Percentiles rank a stretch among this genome's conserved stretches.
Evolutionary conservation across 176 grass and related monocot species (phyloP).

Genomic region (Panicum miliaceum): DNA sequence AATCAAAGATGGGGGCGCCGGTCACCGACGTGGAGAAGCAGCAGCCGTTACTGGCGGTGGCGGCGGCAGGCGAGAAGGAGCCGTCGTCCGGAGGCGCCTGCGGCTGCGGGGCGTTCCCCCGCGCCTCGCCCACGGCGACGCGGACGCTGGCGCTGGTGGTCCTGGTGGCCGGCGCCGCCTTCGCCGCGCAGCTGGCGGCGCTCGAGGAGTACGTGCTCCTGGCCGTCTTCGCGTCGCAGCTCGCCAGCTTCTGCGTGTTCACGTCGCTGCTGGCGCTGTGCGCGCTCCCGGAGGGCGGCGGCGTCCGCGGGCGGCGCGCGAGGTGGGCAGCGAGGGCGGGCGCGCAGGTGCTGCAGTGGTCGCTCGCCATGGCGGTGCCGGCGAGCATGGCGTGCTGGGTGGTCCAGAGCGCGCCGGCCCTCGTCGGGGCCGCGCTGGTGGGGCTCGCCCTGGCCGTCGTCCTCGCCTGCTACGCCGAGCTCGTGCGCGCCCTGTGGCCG

Average conservation of each 20-base stretch:
- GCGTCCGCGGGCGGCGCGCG: background rate
- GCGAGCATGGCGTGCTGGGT: conserved; percentile 57
- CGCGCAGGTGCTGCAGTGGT: conserved; percentile 49
- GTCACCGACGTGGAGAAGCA: conserved; percentile 57
- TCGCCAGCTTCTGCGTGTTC: conserved; percentile 48
- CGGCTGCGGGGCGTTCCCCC: conserved; percentile 2
- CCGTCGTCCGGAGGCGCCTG: background rate
- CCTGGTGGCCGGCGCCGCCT: conserved; percentile 34
- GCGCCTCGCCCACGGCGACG: conserved; percentile 45
- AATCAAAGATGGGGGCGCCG: background rate
- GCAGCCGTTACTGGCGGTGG: conserved; percentile 32
- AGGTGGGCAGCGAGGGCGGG: conserved; percentile 20
- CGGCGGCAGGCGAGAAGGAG: background rate
- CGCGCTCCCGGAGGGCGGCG: conserved; percentile 31
- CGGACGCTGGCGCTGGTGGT: conserved; percentile 53
- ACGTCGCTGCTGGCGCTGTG: conserved; percentile 56
- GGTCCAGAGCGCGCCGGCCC: conserved; percentile 25
- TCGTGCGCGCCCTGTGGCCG: conserved; percentile 39
- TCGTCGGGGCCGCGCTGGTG: conserved; percentile 34
- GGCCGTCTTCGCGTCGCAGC: conserved; percentile 48
- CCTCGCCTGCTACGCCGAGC: conserved; percentile 47
- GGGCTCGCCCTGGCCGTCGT: conserved; percentile 34
- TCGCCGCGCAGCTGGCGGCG: conserved; percentile 49
- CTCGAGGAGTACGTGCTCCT: conserved; percentile 57
- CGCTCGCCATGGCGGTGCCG: conserved; percentile 48